phyloP scores from a whole-genome alignment of 2,329 filamentous ascomycete species.

The Fusarium sp. region DNA sequence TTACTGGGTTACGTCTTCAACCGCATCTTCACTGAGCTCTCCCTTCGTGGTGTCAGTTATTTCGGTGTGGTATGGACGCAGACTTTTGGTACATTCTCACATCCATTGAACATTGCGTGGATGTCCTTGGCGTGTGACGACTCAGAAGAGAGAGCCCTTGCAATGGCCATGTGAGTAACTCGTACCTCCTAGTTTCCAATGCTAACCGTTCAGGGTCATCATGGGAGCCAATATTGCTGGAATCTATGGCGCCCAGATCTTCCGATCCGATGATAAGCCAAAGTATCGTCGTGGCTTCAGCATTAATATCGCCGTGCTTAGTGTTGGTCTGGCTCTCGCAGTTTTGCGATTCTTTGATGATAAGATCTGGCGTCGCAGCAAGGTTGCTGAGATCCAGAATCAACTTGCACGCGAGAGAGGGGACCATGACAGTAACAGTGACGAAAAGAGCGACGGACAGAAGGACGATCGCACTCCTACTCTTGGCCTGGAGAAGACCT shows the following conservation, averaged over 20 bases:
- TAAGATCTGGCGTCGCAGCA: conserved; percentile 38
- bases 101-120: conserved; percentile 72
- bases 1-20: conserved; percentile 67
- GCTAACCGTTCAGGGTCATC: conserved; percentile 58
- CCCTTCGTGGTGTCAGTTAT: conserved; percentile 59
- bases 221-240: conserved; percentile 73
- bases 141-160: conserved; percentile 69
- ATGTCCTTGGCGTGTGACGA: conserved; percentile 68
- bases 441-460: conserved; percentile 22
- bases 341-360: conserved; percentile 61
- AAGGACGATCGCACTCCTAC: background rate
- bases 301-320: conserved; percentile 59
- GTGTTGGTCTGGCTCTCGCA: conserved; percentile 58
- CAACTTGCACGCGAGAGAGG: conserved; percentile 24
- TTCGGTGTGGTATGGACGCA: conserved; percentile 70
- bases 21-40: conserved; percentile 63
- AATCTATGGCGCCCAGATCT: conserved; percentile 72
- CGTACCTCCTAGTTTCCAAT: too few species aligned
- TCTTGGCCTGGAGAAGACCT: conserved; percentile 8
- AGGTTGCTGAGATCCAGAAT: conserved; percentile 15
- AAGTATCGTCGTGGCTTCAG: conserved; percentile 65
- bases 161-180: conserved; percentile 66
- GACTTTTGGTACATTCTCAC: conserved; percentile 66
- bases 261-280: conserved; percentile 65
- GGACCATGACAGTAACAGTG: conserved; percentile 14